phyloP scores from a whole-genome alignment of 768 basidiomycete species.

The Pholiota conissans region DNA sequence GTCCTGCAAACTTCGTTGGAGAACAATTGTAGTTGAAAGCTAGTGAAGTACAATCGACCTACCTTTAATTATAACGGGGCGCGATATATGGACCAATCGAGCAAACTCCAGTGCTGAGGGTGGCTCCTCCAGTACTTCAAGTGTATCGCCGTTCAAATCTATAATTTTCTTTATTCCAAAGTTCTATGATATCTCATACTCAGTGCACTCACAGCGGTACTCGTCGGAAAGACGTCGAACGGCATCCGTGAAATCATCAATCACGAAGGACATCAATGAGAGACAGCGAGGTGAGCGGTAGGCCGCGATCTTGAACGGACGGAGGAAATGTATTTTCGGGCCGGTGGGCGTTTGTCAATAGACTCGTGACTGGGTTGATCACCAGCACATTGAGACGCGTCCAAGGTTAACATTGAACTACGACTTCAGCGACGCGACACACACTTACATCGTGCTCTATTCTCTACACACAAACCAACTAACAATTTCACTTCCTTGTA shows the following conservation, averaged over 20 bases:
- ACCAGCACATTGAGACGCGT: constrained; percentile 14
- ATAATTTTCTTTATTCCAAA: neutral
- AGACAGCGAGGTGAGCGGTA: neutral
- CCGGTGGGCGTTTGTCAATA: too few species aligned
- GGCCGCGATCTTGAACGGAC: too few species aligned
- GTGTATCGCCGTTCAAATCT: constrained; percentile 62
- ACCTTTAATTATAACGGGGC: constrained; percentile 79
- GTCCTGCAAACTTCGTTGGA: constrained; percentile 35
- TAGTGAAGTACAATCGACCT: neutral
- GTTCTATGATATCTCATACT: neutral
- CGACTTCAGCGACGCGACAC: neutral
- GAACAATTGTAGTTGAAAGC: neutral
- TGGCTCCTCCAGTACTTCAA: constrained; percentile 48
- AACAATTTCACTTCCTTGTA: neutral
- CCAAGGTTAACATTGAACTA: neutral
- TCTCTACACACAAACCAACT: neutral
- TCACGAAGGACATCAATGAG: constrained; percentile 2
- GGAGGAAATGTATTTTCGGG: too few species aligned
- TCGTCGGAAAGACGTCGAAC: constrained; percentile 33
- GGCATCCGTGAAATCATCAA: constrained; percentile 7
- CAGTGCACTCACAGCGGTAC: constrained; percentile 38
- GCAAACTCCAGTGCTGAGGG: constrained; percentile 73
- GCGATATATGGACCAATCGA: constrained; percentile 61
- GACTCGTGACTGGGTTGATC: constrained; percentile 16
- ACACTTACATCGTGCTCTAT: neutral